Base-by-base conservation (phyloP, 495 filamentous ascomycete species). In the Xylaria acuta region DNA sequence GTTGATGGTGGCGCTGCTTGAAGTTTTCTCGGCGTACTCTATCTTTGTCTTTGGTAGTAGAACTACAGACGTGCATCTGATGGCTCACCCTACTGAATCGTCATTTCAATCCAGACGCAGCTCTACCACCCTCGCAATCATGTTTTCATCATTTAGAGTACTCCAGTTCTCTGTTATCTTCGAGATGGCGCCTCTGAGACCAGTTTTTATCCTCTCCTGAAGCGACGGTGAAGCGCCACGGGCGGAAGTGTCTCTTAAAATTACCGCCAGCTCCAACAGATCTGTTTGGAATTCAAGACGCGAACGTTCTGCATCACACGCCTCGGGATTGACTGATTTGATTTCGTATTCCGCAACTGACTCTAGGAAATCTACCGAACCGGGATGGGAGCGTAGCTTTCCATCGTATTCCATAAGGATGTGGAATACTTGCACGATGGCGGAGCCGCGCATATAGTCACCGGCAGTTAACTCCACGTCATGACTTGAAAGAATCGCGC, bases 361-460 rank as follows among this genome's bases (percentile, higher is more conserved):
- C 3, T 66, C 69, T 22, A 71, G 25, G 22, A 71, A 41, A 32
- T 36, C 34, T 1, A 18, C 36, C 12, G 36, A 64, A 5, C 30
- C 69, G 27, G 60, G 49, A 27, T 71, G 62, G 16, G 47, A 53
- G 5, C 36, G 58, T 45, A 41, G 47, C 51, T 43, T 60, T n/a
- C 59, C 41, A 16, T 67, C 49, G 22, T 66, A 49, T 30, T 66
- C 63, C 38, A 67, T 27, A 27, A 72, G 63, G 41, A 51, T 47
- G 5, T 49, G 63, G 27, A 72, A 66, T 16, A 32, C 64, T 22
- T 72, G 64, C 6, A 54, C 45, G 32, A 69, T 67, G n/a, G 71
- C 64, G 7, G 54, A 51, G 64, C 71, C 64, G 7, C 71, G 71
- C 34, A 73, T 34, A 40, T 69, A 73, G 56, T 73, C 71, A 1